Evolutionary conservation across 2,329 filamentous ascomycete species (phyloP).

Genomic region (Phoma sp.): DNA sequence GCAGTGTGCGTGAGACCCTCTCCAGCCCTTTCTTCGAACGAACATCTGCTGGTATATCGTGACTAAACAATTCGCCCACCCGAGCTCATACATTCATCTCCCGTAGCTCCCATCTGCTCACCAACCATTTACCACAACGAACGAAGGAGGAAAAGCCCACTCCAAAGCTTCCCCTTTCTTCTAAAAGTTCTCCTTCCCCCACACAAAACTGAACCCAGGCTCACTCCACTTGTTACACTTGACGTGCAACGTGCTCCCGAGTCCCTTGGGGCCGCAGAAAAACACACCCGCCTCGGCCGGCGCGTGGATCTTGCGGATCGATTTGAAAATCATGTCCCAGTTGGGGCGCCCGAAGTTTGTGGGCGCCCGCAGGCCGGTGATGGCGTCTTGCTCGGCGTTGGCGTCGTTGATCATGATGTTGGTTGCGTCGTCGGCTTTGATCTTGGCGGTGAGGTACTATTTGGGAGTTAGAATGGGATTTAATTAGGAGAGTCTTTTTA

Average conservation of each 20-base stretch:
- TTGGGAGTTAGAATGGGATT: neutral
- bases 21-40: too few relatives aligned
- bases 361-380: conserved; percentile 79
- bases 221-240: conserved; percentile 90
- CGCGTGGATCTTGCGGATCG: conserved; percentile 72
- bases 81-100: too few relatives aligned
- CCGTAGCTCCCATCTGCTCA: too few relatives aligned
- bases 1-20: too few relatives aligned
- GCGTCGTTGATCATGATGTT: conserved; percentile 94
- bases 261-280: conserved; percentile 82
- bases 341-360: conserved; percentile 88
- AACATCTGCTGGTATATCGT: too few relatives aligned
- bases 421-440: conserved; percentile 82
- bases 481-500: neutral
- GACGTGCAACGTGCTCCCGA: conserved; percentile 77
- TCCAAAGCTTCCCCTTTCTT: too few relatives aligned
- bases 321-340: conserved; percentile 89
- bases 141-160: too few relatives aligned
- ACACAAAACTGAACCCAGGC: conserved; percentile 72
- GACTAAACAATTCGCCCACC: too few relatives aligned
- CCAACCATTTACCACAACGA: too few relatives aligned
- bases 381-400: conserved; percentile 82
- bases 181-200: conserved; percentile 74
- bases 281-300: conserved; percentile 57
- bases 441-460: conserved; percentile 81